phyloP scores from a whole-genome alignment of 371 early-diverging fungal genomes.

The Batrachochytrium dendrobatidis region DNA sequence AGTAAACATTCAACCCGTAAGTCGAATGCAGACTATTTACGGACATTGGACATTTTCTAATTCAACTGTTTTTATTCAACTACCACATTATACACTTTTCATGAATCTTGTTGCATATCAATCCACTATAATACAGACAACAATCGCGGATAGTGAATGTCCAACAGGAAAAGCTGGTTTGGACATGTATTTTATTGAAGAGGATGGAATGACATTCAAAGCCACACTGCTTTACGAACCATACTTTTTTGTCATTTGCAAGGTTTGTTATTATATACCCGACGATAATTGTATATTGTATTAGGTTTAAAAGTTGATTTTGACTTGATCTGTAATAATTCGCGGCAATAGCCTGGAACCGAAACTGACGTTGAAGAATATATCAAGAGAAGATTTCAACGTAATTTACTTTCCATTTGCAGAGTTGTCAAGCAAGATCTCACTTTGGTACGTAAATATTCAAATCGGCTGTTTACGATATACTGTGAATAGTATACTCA shows the following conservation, averaged over 20 bases:
- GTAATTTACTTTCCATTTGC: conserved; percentile 52
- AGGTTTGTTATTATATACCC: conserved; percentile 38
- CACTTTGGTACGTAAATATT: conserved; percentile 52
- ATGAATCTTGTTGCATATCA: neutral
- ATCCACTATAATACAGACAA: conserved; percentile 18
- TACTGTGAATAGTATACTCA: neutral
- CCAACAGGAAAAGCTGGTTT: conserved; percentile 68
- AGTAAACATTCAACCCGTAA: conserved; percentile 87
- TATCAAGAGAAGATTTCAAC: conserved; percentile 66
- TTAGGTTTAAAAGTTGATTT: neutral
- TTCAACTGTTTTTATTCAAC: neutral
- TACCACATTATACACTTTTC: neutral
- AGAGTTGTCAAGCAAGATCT: conserved; percentile 78
- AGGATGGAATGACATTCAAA: conserved; percentile 85
- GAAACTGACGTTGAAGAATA: conserved; percentile 85
- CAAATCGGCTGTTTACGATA: neutral
- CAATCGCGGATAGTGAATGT: conserved; percentile 43
- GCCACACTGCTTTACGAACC: conserved; percentile 76
- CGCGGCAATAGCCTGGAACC: neutral
- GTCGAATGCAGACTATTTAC: conserved; percentile 11
- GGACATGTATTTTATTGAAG: conserved; percentile 87
- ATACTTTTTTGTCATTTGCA: conserved; percentile 83
- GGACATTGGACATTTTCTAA: no score
- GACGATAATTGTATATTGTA: conserved; percentile 2
- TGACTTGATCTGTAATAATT: neutral